Conservation (phyloP, 163 green algal genomes). For the Chlamydomonas reinhardtii region DNA sequence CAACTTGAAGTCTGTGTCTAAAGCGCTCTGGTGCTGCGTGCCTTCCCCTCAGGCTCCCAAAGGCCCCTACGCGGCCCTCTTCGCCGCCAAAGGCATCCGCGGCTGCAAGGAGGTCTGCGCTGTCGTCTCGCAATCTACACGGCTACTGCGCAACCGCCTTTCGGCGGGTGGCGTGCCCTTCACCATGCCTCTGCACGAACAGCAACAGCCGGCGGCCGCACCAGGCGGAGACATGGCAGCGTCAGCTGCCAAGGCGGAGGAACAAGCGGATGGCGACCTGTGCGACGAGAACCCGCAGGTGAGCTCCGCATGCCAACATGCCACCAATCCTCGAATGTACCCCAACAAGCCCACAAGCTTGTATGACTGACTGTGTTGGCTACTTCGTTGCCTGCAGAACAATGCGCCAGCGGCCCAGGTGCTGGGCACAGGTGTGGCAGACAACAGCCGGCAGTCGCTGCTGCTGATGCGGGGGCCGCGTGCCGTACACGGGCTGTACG, state of each 20-base stretch:
- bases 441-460: constrained; percentile 50
- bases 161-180: constrained; percentile 29
- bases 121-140: constrained; percentile 40
- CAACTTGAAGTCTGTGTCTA: no score
- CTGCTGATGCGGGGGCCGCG: constrained; percentile 19
- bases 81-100: constrained; percentile 24
- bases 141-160: constrained; percentile 13
- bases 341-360: no score
- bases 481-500: constrained; percentile 43
- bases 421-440: neutral
- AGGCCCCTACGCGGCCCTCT: constrained; percentile 12
- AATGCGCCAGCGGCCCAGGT: neutral
- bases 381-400: no score
- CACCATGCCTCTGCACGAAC: constrained; percentile 27
- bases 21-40: no score
- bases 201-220: neutral
- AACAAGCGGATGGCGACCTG: constrained; percentile 3
- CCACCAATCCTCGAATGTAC: neutral
- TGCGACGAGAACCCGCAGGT: constrained; percentile 16
- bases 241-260: neutral
- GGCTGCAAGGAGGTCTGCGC: constrained; percentile 6
- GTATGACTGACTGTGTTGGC: no score
- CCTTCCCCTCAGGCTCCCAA: no score
- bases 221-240: neutral
- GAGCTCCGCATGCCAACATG: neutral